These are phyloP conservation scores for Aspergillus pseudoviridinutans DNA, from an alignment of 2,329 filamentous ascomycete species.

Conservation along the genomic window DNA sequence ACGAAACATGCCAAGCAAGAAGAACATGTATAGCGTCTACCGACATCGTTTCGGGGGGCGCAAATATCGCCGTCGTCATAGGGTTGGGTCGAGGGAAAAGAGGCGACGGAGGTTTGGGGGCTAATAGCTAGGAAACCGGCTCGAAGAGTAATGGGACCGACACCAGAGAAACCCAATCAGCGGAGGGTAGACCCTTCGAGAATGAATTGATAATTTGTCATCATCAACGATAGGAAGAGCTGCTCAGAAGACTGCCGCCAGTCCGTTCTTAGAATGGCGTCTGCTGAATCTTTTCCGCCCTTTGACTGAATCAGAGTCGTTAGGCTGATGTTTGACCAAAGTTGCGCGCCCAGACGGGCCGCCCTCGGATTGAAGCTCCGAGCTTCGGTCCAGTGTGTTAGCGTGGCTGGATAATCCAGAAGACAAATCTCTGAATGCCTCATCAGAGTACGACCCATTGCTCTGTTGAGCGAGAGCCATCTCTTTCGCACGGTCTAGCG, in stretches of 20 bases:
- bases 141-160: background rate
- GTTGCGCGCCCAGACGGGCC: conserved; percentile 43
- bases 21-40: background rate
- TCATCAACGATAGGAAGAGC: background rate
- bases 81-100: background rate
- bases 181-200: background rate
- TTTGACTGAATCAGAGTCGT: conserved; percentile 53
- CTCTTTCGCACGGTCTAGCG: conserved; percentile 79
- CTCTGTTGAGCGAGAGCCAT: conserved; percentile 72
- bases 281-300: conserved; percentile 74
- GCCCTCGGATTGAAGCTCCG: conserved; percentile 37
- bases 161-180: background rate
- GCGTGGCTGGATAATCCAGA: conserved; percentile 66
- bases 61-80: too few relatives aligned
- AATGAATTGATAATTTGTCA: background rate
- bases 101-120: background rate
- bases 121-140: background rate
- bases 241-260: conserved; percentile 75
- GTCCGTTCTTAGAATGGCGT: conserved; percentile 88
- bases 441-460: conserved; percentile 64
- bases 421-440: conserved; percentile 63
- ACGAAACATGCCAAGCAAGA: background rate
- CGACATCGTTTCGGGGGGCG: background rate
- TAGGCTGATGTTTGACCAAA: conserved; percentile 40
- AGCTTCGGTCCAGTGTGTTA: conserved; percentile 41